These are phyloP conservation scores for Rhizoclosmatium globosum DNA, from an alignment of 192 early-diverging fungal genomes.

Conservation along the genomic window DNA sequence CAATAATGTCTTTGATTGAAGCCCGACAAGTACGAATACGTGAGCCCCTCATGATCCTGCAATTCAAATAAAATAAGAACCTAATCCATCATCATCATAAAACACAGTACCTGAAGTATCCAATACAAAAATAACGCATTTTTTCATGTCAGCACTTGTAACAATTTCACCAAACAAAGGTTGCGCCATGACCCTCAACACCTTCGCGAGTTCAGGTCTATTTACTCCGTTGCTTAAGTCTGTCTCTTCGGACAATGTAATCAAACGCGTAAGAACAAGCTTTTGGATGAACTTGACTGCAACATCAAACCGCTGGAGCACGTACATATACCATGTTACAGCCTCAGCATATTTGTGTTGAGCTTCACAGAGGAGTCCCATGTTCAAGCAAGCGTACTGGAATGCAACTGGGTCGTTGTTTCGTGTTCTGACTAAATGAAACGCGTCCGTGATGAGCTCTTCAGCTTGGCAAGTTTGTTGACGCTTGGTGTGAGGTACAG, in stretches of 20 bases:
- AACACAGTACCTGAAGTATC: constrained; percentile 13
- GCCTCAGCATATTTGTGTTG: too few relatives aligned
- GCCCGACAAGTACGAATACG: constrained; percentile 24
- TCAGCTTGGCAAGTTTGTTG: constrained; percentile 25
- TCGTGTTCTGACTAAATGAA: constrained; percentile 28
- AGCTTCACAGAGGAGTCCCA: constrained; percentile 43
- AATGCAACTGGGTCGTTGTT: not conserved
- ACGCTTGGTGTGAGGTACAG: constrained; percentile 24
- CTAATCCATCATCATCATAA: not conserved
- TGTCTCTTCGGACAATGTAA: constrained; percentile 39
- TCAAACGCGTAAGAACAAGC: constrained; percentile 22
- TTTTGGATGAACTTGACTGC: constrained; percentile 3
- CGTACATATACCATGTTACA: too few relatives aligned
- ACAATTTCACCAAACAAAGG: constrained; percentile 10
- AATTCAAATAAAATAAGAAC: too few relatives aligned
- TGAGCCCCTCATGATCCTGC: constrained; percentile 19
- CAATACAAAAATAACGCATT: constrained; percentile 12
- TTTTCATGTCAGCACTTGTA: not conserved
- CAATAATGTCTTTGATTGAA: constrained; percentile 25
- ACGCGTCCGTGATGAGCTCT: constrained; percentile 39
- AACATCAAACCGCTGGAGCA: too few relatives aligned
- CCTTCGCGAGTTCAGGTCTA: constrained; percentile 40
- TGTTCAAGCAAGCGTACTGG: not conserved
- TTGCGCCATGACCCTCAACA: constrained; percentile 10
- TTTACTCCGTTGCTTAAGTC: constrained; percentile 7